These are phyloP conservation scores for Rosa lucieae DNA, from an alignment of 306 rosid genomes.

Conservation along the genomic window DNA sequence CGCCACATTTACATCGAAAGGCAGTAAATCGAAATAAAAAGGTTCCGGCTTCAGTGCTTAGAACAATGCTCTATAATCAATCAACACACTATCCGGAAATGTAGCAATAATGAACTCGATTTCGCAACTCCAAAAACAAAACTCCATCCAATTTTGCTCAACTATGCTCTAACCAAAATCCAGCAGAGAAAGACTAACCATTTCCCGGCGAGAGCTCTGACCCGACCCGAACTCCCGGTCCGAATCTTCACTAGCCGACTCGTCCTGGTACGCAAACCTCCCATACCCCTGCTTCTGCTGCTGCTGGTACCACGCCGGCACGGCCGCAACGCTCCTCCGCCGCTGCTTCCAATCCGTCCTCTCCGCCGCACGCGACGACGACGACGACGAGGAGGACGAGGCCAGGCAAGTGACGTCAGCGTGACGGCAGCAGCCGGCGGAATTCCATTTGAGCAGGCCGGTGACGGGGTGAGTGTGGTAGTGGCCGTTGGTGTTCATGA, in stretches of 20 bases:
- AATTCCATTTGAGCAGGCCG: neutral
- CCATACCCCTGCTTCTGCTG: slow-evolving; percentile 54
- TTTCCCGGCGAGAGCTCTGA: slow-evolving; percentile 39
- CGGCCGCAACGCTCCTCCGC: slow-evolving; percentile 21
- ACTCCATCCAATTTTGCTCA: neutral
- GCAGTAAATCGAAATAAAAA: neutral
- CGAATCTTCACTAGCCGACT: slow-evolving; percentile 64
- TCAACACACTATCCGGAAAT: neutral
- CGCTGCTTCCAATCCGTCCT: slow-evolving; percentile 30
- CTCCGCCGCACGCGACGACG: slow-evolving; percentile 27
- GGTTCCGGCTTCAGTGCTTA: neutral
- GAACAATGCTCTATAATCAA: neutral
- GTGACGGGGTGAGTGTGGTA: neutral
- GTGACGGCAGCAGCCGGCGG: neutral
- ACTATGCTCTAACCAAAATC: neutral
- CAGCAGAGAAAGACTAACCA: slow-evolving; percentile 34
- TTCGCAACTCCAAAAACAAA: no score
- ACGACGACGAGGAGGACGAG: slow-evolving; percentile 12
- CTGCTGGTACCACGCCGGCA: slow-evolving; percentile 52
- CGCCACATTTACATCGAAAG: neutral
- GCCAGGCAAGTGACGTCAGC: slow-evolving; percentile 18
- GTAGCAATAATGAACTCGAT: neutral
- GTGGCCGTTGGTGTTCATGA: slow-evolving; percentile 1
- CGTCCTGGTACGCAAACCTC: slow-evolving; percentile 64
- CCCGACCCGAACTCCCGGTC: slow-evolving; percentile 48